phyloP scores from a whole-genome alignment of 345 rosid species.

The Cardamine chenopodiifolia region DNA sequence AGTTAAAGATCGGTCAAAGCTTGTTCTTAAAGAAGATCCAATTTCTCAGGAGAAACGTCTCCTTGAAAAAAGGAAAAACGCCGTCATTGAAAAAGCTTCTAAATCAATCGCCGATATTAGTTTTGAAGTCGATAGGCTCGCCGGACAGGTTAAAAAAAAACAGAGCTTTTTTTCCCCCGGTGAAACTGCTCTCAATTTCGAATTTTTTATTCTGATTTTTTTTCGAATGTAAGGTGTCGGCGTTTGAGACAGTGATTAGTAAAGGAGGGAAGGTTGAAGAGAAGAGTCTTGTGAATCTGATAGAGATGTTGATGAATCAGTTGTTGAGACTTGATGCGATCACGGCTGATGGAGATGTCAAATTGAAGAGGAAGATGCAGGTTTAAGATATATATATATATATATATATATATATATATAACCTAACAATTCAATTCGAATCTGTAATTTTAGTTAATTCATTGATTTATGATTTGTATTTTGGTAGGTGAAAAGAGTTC shows the following conservation, averaged over 20 bases:
- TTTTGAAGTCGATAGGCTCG: slow-evolving; percentile 85
- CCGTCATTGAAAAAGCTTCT: slow-evolving; percentile 83
- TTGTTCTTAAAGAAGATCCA: slow-evolving; percentile 83
- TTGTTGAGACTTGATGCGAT: slow-evolving; percentile 87
- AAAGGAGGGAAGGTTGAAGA: slow-evolving; percentile 89
- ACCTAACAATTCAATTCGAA: background rate
- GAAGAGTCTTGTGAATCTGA: slow-evolving; percentile 63
- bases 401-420: too few species aligned
- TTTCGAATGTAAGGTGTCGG: slow-evolving; percentile 64
- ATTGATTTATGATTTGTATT: slow-evolving; percentile 16
- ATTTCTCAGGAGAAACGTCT: slow-evolving; percentile 83
- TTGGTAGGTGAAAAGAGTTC: slow-evolving; percentile 84
- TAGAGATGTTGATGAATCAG: slow-evolving; percentile 89
- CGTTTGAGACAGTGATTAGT: slow-evolving; percentile 62
- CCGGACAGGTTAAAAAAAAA: slow-evolving; percentile 62
- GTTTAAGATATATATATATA: slow-evolving; percentile 43
- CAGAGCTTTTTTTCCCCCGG: background rate
- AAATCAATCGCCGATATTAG: slow-evolving; percentile 85
- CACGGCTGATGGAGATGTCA: slow-evolving; percentile 82
- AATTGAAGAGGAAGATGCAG: slow-evolving; percentile 96
- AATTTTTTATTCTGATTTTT: background rate
- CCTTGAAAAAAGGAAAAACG: slow-evolving; percentile 73
- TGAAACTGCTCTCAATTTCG: background rate
- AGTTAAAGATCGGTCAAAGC: slow-evolving; percentile 87
- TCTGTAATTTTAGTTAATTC: background rate